Evolutionary conservation across 331 rosid species (phyloP), one percentile per base, ranked within the genome.

Genomic region (Spiraea crenata): DNA sequence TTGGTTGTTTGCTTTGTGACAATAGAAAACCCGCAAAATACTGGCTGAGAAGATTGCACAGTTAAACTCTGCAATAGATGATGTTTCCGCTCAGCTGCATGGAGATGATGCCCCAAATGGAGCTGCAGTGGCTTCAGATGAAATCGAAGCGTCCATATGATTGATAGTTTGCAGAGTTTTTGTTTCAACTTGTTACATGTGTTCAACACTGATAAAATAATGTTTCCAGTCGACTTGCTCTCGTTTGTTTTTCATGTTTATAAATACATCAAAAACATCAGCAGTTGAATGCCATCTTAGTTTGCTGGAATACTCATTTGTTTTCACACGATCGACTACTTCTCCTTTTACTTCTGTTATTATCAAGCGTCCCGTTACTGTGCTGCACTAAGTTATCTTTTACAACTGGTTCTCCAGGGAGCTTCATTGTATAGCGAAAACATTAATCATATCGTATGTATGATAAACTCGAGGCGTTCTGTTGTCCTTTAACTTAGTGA

Each of bases 31-130:
- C 13, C 93, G 90, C 66, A 79, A 75, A 74, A 74, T 69, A 75
- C 71, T 88, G 15, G 63, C 74, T 4, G 85, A 85, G 74, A 88
- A 85, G 81, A 85, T 88, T 57, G 84, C 82, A 11, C 82, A 77
- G 59, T 76, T 88, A 59, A 88, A 83, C 60, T 79, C 86, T 3
- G 85, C 90, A 74, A 83, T 88, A 69, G 88, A 88, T 31, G 82
- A 68, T 56, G 83, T 83, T 67, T 88, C 88, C 48, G 59, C 82
- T 14, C 75, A 81, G 67, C 69, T 81, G 67, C 75, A 51, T 34
- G 34, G 79, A 9, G 82, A 81, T 42, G 76, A 83, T 58, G 55
- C 52, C 41, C 56, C 77, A 6, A 57, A 71, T 70, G 87, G 77
- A 55, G 41, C 72, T 35, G 69, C 72, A 13, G 52, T 35, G 51